Evolutionary conservation across 2,329 filamentous ascomycete species (phyloP).

Genomic region (Colletotrichum sp.): DNA sequence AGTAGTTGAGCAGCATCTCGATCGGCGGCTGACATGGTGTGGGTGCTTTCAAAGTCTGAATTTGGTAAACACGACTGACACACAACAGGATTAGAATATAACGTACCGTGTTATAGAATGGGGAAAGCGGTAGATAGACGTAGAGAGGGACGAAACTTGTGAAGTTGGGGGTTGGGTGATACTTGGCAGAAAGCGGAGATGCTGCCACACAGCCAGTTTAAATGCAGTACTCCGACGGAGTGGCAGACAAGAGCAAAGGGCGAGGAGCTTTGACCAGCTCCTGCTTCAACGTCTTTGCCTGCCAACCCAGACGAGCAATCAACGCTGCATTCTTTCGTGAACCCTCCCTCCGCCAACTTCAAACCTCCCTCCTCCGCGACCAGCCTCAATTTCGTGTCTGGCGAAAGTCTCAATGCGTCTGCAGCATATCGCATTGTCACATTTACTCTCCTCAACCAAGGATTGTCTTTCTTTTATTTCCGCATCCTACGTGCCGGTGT

Average conservation of each 20-base stretch:
- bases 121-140: not conserved
- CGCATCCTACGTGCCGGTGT: too few relatives aligned
- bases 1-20: too few relatives aligned
- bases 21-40: not conserved
- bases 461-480: too few relatives aligned
- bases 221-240: not conserved
- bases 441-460: too few relatives aligned
- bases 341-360: not conserved
- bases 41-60: not conserved
- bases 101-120: not conserved
- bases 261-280: not conserved
- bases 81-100: not conserved
- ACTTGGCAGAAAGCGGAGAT: not conserved
- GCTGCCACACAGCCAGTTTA: not conserved
- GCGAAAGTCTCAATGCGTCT: not conserved
- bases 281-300: not conserved
- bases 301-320: not conserved
- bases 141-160: not conserved
- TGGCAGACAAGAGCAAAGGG: not conserved
- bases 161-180: not conserved
- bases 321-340: not conserved
- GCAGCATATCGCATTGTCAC: not conserved
- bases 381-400: not conserved
- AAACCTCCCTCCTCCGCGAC: not conserved
- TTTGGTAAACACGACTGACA: not conserved